These are phyloP conservation scores for Epithele typhae DNA, from an alignment of 768 basidiomycete genomes.

Conservation along the genomic window DNA sequence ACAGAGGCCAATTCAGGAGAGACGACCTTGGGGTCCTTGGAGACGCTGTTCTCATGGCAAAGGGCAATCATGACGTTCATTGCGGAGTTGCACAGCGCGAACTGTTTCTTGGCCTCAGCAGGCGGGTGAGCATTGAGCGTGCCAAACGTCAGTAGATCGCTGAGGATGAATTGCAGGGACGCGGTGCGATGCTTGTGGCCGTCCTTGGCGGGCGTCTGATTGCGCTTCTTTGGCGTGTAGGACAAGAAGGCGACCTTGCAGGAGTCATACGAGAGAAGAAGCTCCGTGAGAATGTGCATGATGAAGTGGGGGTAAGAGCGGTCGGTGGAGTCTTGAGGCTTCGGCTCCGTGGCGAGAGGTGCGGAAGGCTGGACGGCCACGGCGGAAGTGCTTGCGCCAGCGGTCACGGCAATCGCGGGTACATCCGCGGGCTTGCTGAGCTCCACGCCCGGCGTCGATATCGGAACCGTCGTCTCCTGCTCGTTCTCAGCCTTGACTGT, in stretches of 20 bases:
- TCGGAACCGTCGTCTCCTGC: background rate
- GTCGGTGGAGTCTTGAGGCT: conserved; percentile 21
- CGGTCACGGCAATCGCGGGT: background rate
- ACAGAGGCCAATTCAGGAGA: conserved; percentile 78
- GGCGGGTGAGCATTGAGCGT: conserved; percentile 62
- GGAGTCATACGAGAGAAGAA: conserved; percentile 87
- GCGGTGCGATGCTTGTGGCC: conserved; percentile 52
- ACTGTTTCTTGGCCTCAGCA: conserved; percentile 48
- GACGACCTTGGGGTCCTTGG: conserved; percentile 69
- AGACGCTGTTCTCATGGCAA: conserved; percentile 78
- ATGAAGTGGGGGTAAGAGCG: conserved; percentile 71
- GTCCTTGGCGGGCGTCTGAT: conserved; percentile 63
- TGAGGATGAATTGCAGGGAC: conserved; percentile 77
- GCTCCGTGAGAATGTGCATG: conserved; percentile 89
- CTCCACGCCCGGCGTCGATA: background rate
- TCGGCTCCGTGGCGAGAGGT: too few relatives aligned
- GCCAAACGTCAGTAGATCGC: conserved; percentile 77
- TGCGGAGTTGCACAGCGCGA: conserved; percentile 76
- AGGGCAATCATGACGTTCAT: conserved; percentile 89
- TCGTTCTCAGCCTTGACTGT: conserved; percentile 42
- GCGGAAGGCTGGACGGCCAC: conserved; percentile 1
- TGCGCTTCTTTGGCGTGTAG: conserved; percentile 61
- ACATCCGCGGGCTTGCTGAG: background rate
- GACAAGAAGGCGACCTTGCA: conserved; percentile 89
- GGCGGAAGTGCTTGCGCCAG: background rate